A percentile compares a stretch with the other conserved stretches of the same genome.
phyloP scores from a whole-genome alignment of 1,139 yeast genomes.

The Ogataea hybrid region DNA sequence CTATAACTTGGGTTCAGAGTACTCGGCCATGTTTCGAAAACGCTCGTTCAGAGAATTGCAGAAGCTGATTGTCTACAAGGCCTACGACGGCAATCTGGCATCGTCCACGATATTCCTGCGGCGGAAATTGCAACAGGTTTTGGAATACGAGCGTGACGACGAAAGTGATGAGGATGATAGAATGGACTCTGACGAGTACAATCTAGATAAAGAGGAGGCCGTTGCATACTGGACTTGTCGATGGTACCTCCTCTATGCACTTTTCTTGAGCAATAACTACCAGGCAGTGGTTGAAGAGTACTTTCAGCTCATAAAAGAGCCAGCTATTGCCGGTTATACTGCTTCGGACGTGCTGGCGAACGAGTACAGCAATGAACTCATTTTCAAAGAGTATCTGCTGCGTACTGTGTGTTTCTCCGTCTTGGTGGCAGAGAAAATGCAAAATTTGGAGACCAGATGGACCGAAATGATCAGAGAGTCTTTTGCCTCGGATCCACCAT shows the following conservation, averaged over 20 bases:
- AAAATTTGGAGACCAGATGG: slow-evolving; percentile 11
- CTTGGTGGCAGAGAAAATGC: slow-evolving; percentile 15
- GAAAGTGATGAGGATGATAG: slow-evolving; percentile 17
- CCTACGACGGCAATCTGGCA: slow-evolving; percentile 19
- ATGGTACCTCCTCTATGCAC: slow-evolving; percentile 24
- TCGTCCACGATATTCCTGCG: slow-evolving; percentile 13
- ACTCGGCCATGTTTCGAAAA: slow-evolving; percentile 11
- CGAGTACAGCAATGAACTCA: slow-evolving; percentile 17
- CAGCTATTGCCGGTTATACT: slow-evolving; percentile 13
- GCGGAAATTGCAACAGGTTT: slow-evolving; percentile 19
- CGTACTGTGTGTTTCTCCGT: slow-evolving; percentile 21
- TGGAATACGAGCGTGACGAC: slow-evolving; percentile 21
- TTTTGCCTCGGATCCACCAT: slow-evolving; percentile 11
- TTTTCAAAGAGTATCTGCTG: slow-evolving; percentile 16
- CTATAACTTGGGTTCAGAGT: slow-evolving; percentile 20
- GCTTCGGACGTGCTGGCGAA: slow-evolving; percentile 17
- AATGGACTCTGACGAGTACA: slow-evolving; percentile 13
- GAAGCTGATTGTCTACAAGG: slow-evolving; percentile 17
- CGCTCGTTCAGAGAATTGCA: slow-evolving; percentile 18
- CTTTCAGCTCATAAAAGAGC: slow-evolving; percentile 11
- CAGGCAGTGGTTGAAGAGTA: slow-evolving; percentile 20
- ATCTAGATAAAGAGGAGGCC: slow-evolving; percentile 16
- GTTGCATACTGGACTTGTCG: slow-evolving; percentile 27
- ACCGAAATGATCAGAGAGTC: slow-evolving; percentile 12
- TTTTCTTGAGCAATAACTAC: slow-evolving; percentile 21